Evolutionary conservation across 1,139 yeast species (phyloP).

Genomic region (Pichia sp.): DNA sequence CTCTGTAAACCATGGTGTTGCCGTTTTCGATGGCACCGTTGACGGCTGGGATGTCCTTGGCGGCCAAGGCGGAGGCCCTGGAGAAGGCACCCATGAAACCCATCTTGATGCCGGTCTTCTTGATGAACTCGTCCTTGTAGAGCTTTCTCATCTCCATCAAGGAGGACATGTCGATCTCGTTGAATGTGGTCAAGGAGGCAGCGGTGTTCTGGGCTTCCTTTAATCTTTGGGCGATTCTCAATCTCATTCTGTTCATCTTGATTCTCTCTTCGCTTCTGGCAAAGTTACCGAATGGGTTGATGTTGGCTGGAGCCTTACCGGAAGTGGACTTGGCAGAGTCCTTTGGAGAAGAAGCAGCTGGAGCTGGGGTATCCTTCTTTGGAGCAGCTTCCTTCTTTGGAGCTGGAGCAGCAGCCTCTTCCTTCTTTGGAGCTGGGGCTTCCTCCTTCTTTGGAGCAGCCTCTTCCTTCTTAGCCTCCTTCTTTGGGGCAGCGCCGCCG

Average conservation of each 20-base stretch:
- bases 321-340: constrained; percentile 28
- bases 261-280: constrained; percentile 87
- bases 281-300: constrained; percentile 53
- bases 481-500: constrained; percentile 46
- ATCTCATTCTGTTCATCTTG: constrained; percentile 99
- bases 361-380: constrained; percentile 19
- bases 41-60: constrained; percentile 92
- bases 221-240: constrained; percentile 97
- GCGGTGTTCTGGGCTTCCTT: constrained; percentile 99
- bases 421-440: constrained; percentile 45
- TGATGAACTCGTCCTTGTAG: constrained; percentile 94
- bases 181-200: constrained; percentile 95
- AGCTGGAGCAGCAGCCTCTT: constrained; percentile 35
- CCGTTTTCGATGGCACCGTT: constrained; percentile 93
- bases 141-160: constrained; percentile 92
- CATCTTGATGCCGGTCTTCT: constrained; percentile 88
- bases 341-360: constrained; percentile 29
- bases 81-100: constrained; percentile 99
- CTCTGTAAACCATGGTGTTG: constrained; percentile 93
- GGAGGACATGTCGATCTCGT: constrained; percentile 95
- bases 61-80: constrained; percentile 88
- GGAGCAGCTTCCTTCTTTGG: constrained; percentile 30
- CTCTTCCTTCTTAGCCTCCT: constrained; percentile 28
- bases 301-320: constrained; percentile 33
- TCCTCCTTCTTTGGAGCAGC: constrained; percentile 33